A percentile compares a stretch with the other conserved stretches of the same genome.
Evolutionary conservation across 495 filamentous ascomycete species (phyloP).

Genomic region (Penicillium coprophilum): DNA sequence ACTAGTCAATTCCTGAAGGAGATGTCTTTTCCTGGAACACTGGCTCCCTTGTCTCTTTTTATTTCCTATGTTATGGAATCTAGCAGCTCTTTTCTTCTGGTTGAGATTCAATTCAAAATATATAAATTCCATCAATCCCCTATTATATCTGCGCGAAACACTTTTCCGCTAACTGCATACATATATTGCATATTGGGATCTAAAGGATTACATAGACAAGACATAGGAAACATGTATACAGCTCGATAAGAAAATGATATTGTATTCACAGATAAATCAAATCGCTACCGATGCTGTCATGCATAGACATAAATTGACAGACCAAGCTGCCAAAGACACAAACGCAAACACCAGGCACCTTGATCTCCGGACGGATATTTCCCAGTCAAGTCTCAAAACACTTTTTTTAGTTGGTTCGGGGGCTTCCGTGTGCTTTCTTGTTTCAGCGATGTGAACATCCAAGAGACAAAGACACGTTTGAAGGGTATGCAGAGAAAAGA

Average conservation of each 20-base stretch:
- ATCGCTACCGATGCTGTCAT: slow-evolving; percentile 38
- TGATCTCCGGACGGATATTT: slow-evolving; percentile 36
- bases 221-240: slow-evolving; percentile 1
- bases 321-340: slow-evolving; percentile 27
- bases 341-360: slow-evolving; percentile 35
- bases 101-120: slow-evolving; percentile 8
- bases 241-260: slow-evolving; percentile 24
- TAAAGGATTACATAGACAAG: neutral
- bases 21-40: slow-evolving; percentile 13
- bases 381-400: slow-evolving; percentile 33
- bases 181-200: neutral
- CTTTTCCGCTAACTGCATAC: neutral
- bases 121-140: slow-evolving; percentile 1
- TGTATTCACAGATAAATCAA: slow-evolving; percentile 36
- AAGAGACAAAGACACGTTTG: slow-evolving; percentile 1
- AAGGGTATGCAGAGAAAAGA: slow-evolving; percentile 6
- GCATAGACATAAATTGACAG: slow-evolving; percentile 30
- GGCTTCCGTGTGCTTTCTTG: slow-evolving; percentile 19
- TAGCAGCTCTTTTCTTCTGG: slow-evolving; percentile 24
- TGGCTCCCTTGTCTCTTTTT: slow-evolving; percentile 26
- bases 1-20: slow-evolving; percentile 36
- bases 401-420: slow-evolving; percentile 28
- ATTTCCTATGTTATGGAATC: slow-evolving; percentile 30
- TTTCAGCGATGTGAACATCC: neutral
- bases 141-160: neutral